Evolutionary conservation across 2,329 filamentous ascomycete species (phyloP).

Genomic region (Microsporum ferrugineum): DNA sequence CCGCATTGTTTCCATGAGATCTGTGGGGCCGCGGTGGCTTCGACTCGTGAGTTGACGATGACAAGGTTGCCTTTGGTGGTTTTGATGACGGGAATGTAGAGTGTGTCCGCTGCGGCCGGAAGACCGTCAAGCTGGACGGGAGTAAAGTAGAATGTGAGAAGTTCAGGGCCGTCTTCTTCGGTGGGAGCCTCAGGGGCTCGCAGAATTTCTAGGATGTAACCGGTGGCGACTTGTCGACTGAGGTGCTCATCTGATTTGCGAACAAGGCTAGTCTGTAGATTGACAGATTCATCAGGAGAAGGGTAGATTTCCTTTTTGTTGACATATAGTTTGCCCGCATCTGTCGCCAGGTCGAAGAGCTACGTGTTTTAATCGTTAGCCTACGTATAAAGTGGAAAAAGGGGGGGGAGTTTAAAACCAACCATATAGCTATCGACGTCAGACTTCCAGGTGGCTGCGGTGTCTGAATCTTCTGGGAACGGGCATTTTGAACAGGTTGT

Average conservation of each 20-base stretch:
- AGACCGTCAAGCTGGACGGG: conserved; percentile 33
- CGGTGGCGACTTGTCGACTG: conserved; percentile 29
- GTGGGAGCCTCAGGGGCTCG: conserved; percentile 19
- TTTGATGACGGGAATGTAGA: conserved; percentile 31
- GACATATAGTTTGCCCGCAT: conserved; percentile 26
- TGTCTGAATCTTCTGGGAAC: conserved; percentile 23
- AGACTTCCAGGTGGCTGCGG: conserved; percentile 25
- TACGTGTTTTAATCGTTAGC: conserved; percentile 11
- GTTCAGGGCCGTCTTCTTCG: conserved; percentile 21
- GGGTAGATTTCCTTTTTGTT: conserved; percentile 33
- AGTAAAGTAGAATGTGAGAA: conserved; percentile 35
- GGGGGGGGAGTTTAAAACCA: conserved; percentile 12
- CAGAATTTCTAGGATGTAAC: conserved; percentile 34
- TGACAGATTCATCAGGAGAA: conserved; percentile 18
- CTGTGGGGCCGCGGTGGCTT: conserved; percentile 26
- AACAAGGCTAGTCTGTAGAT: conserved; percentile 26
- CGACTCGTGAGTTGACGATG: conserved; percentile 29
- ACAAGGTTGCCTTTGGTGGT: conserved; percentile 26
- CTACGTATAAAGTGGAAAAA: background rate
- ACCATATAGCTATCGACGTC: conserved; percentile 29
- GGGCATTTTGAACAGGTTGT: conserved; percentile 31
- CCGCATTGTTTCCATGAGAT: conserved; percentile 35
- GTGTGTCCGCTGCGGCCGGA: conserved; percentile 35
- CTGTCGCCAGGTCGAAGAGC: conserved; percentile 28
- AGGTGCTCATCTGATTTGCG: conserved; percentile 27